A percentile compares a stretch with the other conserved stretches of the same genome.
Conservation (phyloP, 768 basidiomycete genomes). For the Astraeus odoratus region DNA sequence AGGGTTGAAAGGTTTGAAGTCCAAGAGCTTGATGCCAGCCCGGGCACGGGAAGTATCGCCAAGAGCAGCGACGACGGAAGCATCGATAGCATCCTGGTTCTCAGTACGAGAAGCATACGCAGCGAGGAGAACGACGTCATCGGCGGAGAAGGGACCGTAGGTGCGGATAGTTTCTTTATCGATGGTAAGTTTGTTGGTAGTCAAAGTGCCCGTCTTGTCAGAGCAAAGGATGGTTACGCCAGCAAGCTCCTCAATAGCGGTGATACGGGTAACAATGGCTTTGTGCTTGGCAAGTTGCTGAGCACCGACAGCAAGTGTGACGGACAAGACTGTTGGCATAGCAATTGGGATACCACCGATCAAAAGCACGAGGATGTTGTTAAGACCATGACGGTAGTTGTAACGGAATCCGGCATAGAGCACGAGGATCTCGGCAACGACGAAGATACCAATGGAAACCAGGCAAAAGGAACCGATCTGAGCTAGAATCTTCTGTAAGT, state of each 20-base stretch:
- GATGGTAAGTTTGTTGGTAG: slow-evolving; percentile 99
- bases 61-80: slow-evolving; percentile 75
- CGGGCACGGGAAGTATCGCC: slow-evolving; percentile 72
- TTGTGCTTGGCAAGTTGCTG: slow-evolving; percentile 99
- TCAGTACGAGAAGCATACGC: slow-evolving; percentile 97
- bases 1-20: slow-evolving; percentile 99
- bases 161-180: slow-evolving; percentile 88
- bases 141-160: slow-evolving; percentile 81
- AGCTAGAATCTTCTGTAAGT: slow-evolving; percentile 97
- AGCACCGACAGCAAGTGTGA: slow-evolving; percentile 97
- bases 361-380: slow-evolving; percentile 97
- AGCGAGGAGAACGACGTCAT: slow-evolving; percentile 88
- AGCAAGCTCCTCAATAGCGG: slow-evolving; percentile 96
- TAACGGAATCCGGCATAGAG: slow-evolving; percentile 91
- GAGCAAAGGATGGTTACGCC: slow-evolving; percentile 99
- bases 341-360: slow-evolving; percentile 99
- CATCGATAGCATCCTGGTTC: slow-evolving; percentile 98
- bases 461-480: slow-evolving; percentile 98
- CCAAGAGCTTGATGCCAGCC: slow-evolving; percentile 88
- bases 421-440: slow-evolving; percentile 88
- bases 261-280: slow-evolving; percentile 99
- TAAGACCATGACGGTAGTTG: slow-evolving; percentile 87
- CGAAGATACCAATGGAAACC: slow-evolving; percentile 93
- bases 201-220: slow-evolving; percentile 97
- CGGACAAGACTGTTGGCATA: slow-evolving; percentile 97